Conservation (phyloP, 1,139 yeast species). For the Yamadazyma membranifaciens region DNA sequence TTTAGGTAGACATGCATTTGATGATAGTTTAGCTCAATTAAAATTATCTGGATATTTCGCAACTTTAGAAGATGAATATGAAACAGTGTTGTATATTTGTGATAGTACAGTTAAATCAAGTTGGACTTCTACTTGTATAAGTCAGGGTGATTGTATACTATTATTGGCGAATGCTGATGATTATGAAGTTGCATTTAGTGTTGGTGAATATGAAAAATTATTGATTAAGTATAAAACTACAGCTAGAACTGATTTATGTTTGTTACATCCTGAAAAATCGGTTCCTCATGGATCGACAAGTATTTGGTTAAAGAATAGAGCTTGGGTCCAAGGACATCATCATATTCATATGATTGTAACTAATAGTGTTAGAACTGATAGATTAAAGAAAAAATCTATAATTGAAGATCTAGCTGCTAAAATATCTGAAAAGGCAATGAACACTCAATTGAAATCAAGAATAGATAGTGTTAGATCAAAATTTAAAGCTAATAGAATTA, state of each 20-base stretch:
- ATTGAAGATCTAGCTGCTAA: constrained; percentile 40
- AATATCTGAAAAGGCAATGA: constrained; percentile 30
- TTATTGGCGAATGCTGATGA: constrained; percentile 67
- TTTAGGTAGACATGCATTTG: constrained; percentile 91
- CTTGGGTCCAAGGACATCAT: constrained; percentile 93
- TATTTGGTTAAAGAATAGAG: constrained; percentile 77
- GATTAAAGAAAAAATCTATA: constrained; percentile 20
- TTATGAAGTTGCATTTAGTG: constrained; percentile 59
- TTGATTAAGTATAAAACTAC: constrained; percentile 76
- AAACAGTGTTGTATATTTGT: constrained; percentile 83
- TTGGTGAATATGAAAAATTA: constrained; percentile 84
- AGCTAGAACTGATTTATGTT: constrained; percentile 83
- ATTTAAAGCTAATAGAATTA: constrained; percentile 18
- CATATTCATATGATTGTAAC: constrained; percentile 67
- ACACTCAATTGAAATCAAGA: constrained; percentile 32
- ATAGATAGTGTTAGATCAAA: constrained; percentile 33
- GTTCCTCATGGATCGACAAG: constrained; percentile 86
- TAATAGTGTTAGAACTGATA: constrained; percentile 14
- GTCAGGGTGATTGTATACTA: constrained; percentile 90
- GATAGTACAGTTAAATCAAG: constrained; percentile 80
- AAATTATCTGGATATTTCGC: constrained; percentile 89
- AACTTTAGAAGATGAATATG: constrained; percentile 84
- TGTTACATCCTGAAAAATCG: constrained; percentile 77
- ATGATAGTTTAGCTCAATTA: constrained; percentile 71
- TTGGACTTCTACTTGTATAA: constrained; percentile 91